phyloP scores from a whole-genome alignment of 2,329 filamentous ascomycete species.

The Pleomassaria siparia region DNA sequence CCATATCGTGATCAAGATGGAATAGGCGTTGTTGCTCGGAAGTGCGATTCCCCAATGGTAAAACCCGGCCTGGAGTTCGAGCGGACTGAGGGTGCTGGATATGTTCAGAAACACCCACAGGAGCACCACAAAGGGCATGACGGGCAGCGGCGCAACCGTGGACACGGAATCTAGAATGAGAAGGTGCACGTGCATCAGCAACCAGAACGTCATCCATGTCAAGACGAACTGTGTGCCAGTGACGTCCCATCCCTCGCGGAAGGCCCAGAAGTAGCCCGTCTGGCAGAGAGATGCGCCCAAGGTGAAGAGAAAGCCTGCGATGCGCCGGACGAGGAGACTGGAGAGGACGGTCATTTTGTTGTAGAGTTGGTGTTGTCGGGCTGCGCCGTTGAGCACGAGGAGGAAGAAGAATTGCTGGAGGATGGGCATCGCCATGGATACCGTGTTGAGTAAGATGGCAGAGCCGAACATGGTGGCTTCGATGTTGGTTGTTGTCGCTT shows the following conservation, averaged over 20 bases:
- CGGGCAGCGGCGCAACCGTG: slow-evolving; percentile 42
- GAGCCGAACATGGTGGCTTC: slow-evolving; percentile 47
- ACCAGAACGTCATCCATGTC: slow-evolving; percentile 49
- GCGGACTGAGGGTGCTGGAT: slow-evolving; percentile 46
- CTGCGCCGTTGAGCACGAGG: slow-evolving; percentile 49
- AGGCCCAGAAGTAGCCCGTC: slow-evolving; percentile 49
- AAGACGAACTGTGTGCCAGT: slow-evolving; percentile 45
- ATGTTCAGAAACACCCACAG: slow-evolving; percentile 51
- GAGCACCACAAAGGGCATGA: slow-evolving; percentile 49
- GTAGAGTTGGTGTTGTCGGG: slow-evolving; percentile 29
- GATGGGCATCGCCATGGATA: slow-evolving; percentile 49
- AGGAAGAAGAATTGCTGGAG: slow-evolving; percentile 54
- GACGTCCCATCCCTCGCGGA: slow-evolving; percentile 45
- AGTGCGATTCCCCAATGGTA: slow-evolving; percentile 45
- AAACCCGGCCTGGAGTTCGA: slow-evolving; percentile 47
- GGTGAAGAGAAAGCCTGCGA: slow-evolving; percentile 42
- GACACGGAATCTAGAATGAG: slow-evolving; percentile 49
- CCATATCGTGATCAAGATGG: slow-evolving; percentile 49
- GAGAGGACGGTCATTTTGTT: slow-evolving; percentile 22
- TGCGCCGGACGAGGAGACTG: slow-evolving; percentile 32
- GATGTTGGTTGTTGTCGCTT: slow-evolving; percentile 40
- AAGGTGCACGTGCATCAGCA: slow-evolving; percentile 50
- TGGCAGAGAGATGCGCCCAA: slow-evolving; percentile 46
- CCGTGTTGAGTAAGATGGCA: slow-evolving; percentile 49
- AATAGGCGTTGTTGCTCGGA: slow-evolving; percentile 46